Evolutionary conservation across 257 asterid species (phyloP).

Genomic region (Nicotiana obtusifolia): DNA sequence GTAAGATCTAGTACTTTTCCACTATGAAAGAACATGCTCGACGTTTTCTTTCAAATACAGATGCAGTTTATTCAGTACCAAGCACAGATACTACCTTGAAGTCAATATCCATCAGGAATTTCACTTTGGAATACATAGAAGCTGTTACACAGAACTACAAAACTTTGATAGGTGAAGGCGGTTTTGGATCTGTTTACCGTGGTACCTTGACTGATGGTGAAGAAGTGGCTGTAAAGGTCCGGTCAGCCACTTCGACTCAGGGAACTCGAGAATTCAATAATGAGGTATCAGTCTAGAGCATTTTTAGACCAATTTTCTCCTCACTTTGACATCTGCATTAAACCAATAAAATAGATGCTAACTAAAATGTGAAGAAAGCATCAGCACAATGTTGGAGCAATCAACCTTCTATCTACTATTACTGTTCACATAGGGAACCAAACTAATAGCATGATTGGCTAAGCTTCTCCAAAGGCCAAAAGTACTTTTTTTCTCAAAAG

Average conservation of each 20-base stretch:
- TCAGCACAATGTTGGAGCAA: not conserved
- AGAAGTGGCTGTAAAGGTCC: slow-evolving; percentile 90
- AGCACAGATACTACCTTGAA: slow-evolving; percentile 47
- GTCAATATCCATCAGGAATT: slow-evolving; percentile 48
- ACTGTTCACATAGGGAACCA: not conserved
- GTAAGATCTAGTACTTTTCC: not conserved
- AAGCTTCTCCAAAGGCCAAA: too few species aligned
- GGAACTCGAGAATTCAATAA: slow-evolving; percentile 85
- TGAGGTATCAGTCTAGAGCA: slow-evolving; percentile 42
- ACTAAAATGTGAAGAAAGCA: not conserved
- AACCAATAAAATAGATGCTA: slow-evolving; percentile 6
- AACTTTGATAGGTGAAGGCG: slow-evolving; percentile 87
- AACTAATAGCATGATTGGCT: not conserved
- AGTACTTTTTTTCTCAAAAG: too few species aligned
- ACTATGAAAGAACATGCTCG: not conserved
- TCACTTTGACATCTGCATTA: not conserved
- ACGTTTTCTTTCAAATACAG: slow-evolving; percentile 34
- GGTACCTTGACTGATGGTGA: slow-evolving; percentile 75
- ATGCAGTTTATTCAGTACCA: slow-evolving; percentile 67
- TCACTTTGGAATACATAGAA: slow-evolving; percentile 54
- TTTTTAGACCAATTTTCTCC: not conserved
- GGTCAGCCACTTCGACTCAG: slow-evolving; percentile 85
- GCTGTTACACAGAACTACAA: slow-evolving; percentile 60
- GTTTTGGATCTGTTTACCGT: slow-evolving; percentile 76
- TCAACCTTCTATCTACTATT: not conserved